These are phyloP conservation scores for Bruguiera gymnorhiza DNA, from an alignment of 345 rosid species.

Conservation along the genomic window DNA sequence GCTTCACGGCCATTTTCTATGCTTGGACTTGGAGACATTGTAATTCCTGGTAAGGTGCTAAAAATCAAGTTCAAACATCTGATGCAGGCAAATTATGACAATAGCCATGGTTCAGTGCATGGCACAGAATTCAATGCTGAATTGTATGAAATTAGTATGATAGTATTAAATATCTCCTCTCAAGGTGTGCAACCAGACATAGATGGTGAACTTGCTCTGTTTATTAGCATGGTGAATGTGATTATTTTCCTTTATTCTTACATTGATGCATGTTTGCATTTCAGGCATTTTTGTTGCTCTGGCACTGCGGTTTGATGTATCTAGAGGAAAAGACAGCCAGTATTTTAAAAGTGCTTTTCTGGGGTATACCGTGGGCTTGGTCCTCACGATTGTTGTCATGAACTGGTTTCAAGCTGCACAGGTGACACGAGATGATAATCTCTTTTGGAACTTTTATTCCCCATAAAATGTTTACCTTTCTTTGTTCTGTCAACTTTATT, in stretches of 20 bases:
- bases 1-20: conserved; percentile 80
- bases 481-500: background rate
- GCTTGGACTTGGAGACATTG: conserved; percentile 99
- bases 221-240: background rate
- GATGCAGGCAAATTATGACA: too few species aligned
- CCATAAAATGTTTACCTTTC: background rate
- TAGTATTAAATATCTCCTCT: background rate
- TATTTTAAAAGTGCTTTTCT: conserved; percentile 94
- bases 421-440: conserved; percentile 35
- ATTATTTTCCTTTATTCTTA: background rate
- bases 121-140: background rate
- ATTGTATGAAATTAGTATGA: background rate
- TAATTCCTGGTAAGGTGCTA: conserved; percentile 75
- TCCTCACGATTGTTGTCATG: conserved; percentile 91
- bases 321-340: conserved; percentile 79
- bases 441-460: background rate
- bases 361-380: conserved; percentile 70
- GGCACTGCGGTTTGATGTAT: conserved; percentile 89
- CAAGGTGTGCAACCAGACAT: background rate
- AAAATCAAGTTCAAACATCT: conserved; percentile 2
- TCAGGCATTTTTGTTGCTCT: conserved; percentile 96
- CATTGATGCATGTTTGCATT: background rate
- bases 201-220: too few species aligned
- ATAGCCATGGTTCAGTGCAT: too few species aligned
- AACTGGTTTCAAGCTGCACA: conserved; percentile 99